Evolutionary conservation across 1,284 basidiomycete species (phyloP), one percentile per base, ranked within the genome.

Genomic region (Trichosporon faecale): DNA sequence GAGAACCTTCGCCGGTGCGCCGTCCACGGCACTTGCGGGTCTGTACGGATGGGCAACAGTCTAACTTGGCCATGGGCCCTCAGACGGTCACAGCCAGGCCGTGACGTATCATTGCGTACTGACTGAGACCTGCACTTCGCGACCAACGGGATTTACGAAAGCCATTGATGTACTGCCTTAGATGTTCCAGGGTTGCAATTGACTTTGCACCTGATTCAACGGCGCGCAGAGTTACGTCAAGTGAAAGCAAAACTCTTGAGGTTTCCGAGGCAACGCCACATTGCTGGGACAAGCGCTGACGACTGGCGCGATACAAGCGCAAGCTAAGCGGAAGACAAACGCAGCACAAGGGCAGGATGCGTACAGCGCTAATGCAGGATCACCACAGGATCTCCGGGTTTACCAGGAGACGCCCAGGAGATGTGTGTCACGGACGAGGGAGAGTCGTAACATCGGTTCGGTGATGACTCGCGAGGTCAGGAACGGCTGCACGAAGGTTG

Each of bases 221-320:
- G 40, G 40, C 40, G 40, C 27, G 14, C 52, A 25, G 12, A 6
- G 52, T 57, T 27, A 57, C 52, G 23, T 57, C 52, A 27, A 27
- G 52, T 57, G 12, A 16, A 57, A 14, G 52, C 52, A 57, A 57
- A 57, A 25, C 52, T 29, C 23, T 3, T 12, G 23, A 57, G 23
- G 49, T 55, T 27, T 55, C 49, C 49, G 49, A 55, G 49, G 49
- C 49, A 55, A 57, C 52, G 52, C 52, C 52, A 57, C 25, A 57
- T 14, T 14, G 52, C 23, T 57, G 52, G 27, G 49, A 6, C 23
- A 12, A 25, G 23, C 23, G 11, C 23, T n/a, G 52, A 14, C 52
- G 25, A 16, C 52, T 27, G 25, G 7, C 25, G 25, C 27, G 12
- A 3, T 3, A 16, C 23, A 57, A 8, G 52, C 14, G 52, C 27